Base-by-base conservation (phyloP, 2,329 filamentous ascomycete genomes). In the Talaromyces sp. region DNA sequence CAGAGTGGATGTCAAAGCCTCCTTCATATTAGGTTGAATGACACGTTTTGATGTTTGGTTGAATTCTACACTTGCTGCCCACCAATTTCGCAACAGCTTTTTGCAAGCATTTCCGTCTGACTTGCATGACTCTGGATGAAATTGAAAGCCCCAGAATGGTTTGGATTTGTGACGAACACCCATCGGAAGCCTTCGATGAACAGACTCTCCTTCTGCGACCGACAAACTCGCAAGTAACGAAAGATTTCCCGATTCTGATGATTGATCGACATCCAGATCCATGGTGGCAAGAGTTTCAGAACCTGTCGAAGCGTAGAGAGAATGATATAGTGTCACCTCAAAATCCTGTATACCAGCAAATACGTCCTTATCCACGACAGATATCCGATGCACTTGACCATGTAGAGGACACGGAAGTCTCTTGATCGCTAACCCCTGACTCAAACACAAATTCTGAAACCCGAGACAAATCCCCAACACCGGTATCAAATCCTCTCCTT, bases 101-200 rank as follows among this genome's bases (percentile, higher is more conserved):
- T 83, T 85, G 67, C 79, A 81, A 1, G 90, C 88, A 66, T 85
- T 62, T 13, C 67, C 84, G 3, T 82, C 78, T 45, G 91, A 90
- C 3, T 93, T 96, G 75, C 92, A 96, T 0, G 92, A 96, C 76
- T 97, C 93, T 0, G 93, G 93, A 72, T 97, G 93, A 71, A 95
- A 97, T 73, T 97, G 93, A 19, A 97, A 83, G 0, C 90, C 93
- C 88, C 90, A 96, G 68, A 94, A 90, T 0, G 93, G 93, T 68
- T 87, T 88, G 0, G 68, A 73, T 19, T 74, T 78, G 74, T 96
- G 92, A 68, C 83, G 86, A 16, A 89, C 87, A 0, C 85, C 91
- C 91, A 96, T 96, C n/a, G 95, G 83, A 68, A 88, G 87, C 54
- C 74, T 72, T 24, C 71, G 71, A 14, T 60, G 47, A 47, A 69